phyloP scores from a whole-genome alignment of 1,139 yeast genomes.

The Geotrichum carabidarum region DNA sequence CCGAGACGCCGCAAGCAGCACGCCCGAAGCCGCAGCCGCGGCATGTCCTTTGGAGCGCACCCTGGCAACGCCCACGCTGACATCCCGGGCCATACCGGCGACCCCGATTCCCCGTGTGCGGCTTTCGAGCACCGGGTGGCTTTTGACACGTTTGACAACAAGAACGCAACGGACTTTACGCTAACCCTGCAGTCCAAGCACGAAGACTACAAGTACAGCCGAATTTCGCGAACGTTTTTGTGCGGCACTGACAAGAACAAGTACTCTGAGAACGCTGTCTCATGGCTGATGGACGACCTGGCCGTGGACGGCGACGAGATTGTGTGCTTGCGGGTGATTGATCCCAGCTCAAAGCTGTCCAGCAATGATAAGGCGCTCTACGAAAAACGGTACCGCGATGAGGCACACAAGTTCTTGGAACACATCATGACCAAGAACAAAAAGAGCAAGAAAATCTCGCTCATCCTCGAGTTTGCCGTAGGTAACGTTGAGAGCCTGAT shows the following conservation, averaged over 20 bases:
- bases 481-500: constrained; percentile 58
- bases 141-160: constrained; percentile 50
- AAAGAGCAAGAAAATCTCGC: constrained; percentile 34
- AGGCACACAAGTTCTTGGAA: constrained; percentile 39
- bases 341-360: constrained; percentile 31
- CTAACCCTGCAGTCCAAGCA: constrained; percentile 54
- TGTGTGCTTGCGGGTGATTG: constrained; percentile 57
- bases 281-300: constrained; percentile 63
- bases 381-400: constrained; percentile 39
- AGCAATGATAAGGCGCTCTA: constrained; percentile 22
- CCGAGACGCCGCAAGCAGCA: neutral
- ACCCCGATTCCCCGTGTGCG: constrained; percentile 12
- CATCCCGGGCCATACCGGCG: neutral
- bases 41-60: neutral
- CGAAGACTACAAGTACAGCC: constrained; percentile 48
- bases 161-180: constrained; percentile 40
- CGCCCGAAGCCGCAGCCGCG: constrained; percentile 13
- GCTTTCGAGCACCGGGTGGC: constrained; percentile 41
- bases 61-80: constrained; percentile 1
- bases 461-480: constrained; percentile 56
- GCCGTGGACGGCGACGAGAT: constrained; percentile 65
- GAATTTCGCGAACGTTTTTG: constrained; percentile 57
- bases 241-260: constrained; percentile 56
- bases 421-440: constrained; percentile 46
- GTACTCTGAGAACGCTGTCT: constrained; percentile 55